Evolutionary conservation across 139 green algal genomes (phyloP).

Genomic region (Chlorella ohadii): DNA sequence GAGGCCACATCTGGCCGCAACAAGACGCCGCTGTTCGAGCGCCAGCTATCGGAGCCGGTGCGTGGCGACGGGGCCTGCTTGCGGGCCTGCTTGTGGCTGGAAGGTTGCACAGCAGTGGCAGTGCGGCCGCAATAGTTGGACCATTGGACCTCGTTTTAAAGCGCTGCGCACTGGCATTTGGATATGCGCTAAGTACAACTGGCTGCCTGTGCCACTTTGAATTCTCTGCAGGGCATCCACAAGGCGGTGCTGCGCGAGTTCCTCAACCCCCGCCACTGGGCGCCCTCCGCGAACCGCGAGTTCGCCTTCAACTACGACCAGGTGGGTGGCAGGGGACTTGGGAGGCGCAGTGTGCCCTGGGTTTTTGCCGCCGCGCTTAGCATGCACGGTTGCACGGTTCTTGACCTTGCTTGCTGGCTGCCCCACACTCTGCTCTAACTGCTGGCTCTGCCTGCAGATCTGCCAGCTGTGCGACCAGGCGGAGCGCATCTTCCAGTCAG

Average conservation of each 20-base stretch:
- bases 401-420: background rate
- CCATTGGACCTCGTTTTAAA: too few species aligned
- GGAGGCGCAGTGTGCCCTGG: background rate
- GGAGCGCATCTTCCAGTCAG: constrained; percentile 87
- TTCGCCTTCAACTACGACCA: constrained; percentile 74
- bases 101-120: too few species aligned
- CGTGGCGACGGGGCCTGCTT: background rate
- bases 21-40: constrained; percentile 60
- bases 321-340: constrained; percentile 32
- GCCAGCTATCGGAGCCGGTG: constrained; percentile 40
- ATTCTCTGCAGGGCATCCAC: constrained; percentile 79
- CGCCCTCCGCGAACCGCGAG: constrained; percentile 77
- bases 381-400: background rate
- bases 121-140: too few species aligned
- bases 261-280: constrained; percentile 86
- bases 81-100: background rate
- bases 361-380: background rate
- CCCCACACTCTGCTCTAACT: background rate
- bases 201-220: too few species aligned
- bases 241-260: constrained; percentile 91
- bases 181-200: too few species aligned
- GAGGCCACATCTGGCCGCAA: constrained; percentile 23
- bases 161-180: too few species aligned
- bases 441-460: constrained; percentile 76
- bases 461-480: constrained; percentile 91